phyloP scores from a whole-genome alignment of 2,329 filamentous ascomycete species.

The Lecanosticta acicola region DNA sequence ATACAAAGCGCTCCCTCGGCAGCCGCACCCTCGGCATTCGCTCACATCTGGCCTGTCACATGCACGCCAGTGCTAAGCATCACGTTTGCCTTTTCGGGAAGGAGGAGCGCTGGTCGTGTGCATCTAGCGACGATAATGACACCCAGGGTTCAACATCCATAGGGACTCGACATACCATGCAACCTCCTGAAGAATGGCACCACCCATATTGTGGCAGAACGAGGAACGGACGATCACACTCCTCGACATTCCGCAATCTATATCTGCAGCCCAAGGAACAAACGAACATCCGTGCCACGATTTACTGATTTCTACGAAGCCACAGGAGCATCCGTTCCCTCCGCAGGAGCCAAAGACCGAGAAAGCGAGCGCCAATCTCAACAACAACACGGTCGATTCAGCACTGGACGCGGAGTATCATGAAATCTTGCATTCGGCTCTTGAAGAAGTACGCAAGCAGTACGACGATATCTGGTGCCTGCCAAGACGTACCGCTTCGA shows the following conservation, averaged over 20 bases:
- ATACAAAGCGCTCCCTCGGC: background rate
- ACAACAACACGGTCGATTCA: slow-evolving; percentile 26
- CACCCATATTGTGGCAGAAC: slow-evolving; percentile 51
- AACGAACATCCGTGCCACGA: slow-evolving; percentile 36
- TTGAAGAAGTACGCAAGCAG: slow-evolving; percentile 30
- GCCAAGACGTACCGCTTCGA: background rate
- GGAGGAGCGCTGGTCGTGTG: background rate
- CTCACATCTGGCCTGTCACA: background rate
- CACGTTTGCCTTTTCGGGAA: background rate
- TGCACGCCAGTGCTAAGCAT: background rate
- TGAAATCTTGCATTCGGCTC: slow-evolving; percentile 36
- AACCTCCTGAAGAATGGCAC: slow-evolving; percentile 7
- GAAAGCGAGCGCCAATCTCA: slow-evolving; percentile 40
- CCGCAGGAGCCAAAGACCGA: slow-evolving; percentile 53
- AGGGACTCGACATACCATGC: background rate
- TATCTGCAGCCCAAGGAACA: slow-evolving; percentile 59
- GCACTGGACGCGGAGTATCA: slow-evolving; percentile 36
- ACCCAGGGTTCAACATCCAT: too few relatives aligned
- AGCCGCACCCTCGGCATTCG: background rate
- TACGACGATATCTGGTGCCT: slow-evolving; percentile 34
- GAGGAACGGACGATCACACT: slow-evolving; percentile 48
- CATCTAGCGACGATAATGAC: background rate
- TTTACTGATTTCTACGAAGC: slow-evolving; percentile 43
- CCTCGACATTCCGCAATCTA: slow-evolving; percentile 64
- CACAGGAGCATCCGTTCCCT: slow-evolving; percentile 45